Evolutionary conservation across 805 yeast genomes (phyloP).

Genomic region (Ogataea salicorniae): DNA sequence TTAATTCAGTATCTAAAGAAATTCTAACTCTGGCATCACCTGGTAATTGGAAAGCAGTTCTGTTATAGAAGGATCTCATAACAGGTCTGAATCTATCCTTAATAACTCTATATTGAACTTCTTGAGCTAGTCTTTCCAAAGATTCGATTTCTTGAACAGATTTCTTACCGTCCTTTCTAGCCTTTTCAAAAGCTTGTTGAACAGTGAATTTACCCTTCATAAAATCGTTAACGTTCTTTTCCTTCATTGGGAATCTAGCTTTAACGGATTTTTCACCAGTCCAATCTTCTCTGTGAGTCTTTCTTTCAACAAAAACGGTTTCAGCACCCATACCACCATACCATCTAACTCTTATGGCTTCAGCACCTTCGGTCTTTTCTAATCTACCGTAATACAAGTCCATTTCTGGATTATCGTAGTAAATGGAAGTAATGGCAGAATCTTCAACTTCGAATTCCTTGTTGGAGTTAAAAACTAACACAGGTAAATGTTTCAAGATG

Average conservation of each 20-base stretch:
- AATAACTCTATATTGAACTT: conserved; percentile 84
- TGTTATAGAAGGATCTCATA: conserved; percentile 90
- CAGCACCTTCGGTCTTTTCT: conserved; percentile 97
- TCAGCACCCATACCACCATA: conserved; percentile 96
- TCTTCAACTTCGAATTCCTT: conserved; percentile 95
- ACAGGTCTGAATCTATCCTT: conserved; percentile 88
- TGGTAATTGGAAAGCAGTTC: conserved; percentile 98
- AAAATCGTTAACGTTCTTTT: conserved; percentile 82
- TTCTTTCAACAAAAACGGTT: conserved; percentile 91
- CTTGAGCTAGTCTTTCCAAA: conserved; percentile 86
- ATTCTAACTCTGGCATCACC: conserved; percentile 99
- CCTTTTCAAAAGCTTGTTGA: conserved; percentile 83
- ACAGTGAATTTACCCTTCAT: conserved; percentile 82
- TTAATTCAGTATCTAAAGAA: conserved; percentile 91
- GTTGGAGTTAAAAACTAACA: conserved; percentile 90
- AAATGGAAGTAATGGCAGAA: conserved; percentile 93
- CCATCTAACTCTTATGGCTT: conserved; percentile 97
- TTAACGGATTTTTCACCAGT: conserved; percentile 99
- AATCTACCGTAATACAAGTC: conserved; percentile 92
- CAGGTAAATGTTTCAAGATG: conserved; percentile 92
- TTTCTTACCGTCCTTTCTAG: conserved; percentile 89
- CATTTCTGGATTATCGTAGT: conserved; percentile 84
- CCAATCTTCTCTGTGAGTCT: conserved; percentile 99
- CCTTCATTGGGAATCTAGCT: conserved; percentile 91
- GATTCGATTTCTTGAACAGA: conserved; percentile 82